Evolutionary conservation across 116 monocot genomes (phyloP).

Genomic region (Papilionanthe hybrid): DNA sequence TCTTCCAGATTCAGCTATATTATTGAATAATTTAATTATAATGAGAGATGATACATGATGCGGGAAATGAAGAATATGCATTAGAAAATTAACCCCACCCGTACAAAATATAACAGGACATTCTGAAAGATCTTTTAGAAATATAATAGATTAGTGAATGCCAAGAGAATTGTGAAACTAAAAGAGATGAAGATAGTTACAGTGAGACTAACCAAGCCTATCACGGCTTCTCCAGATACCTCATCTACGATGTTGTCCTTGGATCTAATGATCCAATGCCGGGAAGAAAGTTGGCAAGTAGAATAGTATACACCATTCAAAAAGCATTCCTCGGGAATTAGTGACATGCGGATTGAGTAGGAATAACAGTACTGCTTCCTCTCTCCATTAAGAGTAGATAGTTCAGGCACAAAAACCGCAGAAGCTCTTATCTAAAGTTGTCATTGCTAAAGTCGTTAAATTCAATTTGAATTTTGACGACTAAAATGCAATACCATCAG

Average conservation of each 20-base stretch:
- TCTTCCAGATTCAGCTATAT: not conserved
- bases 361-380: conserved; percentile 36
- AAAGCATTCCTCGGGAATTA: conserved; percentile 59
- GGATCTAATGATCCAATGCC: conserved; percentile 71
- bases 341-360: conserved; percentile 77
- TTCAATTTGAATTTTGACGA: not conserved
- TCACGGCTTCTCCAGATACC: conserved; percentile 65
- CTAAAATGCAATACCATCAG: not conserved
- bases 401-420: conserved; percentile 78
- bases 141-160: not conserved
- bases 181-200: not conserved
- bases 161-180: not conserved
- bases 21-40: not conserved
- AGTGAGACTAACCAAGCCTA: conserved; percentile 54
- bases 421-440: conserved; percentile 70
- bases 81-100: too few relatives aligned
- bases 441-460: not conserved
- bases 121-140: not conserved
- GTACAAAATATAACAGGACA: too few relatives aligned
- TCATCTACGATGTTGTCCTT: conserved; percentile 42
- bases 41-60: not conserved
- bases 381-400: conserved; percentile 17
- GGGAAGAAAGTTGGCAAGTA: conserved; percentile 73
- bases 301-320: conserved; percentile 52
- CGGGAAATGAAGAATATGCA: not conserved